phyloP scores from a whole-genome alignment of 371 early-diverging fungal genomes.

The Mortierella sp. region DNA sequence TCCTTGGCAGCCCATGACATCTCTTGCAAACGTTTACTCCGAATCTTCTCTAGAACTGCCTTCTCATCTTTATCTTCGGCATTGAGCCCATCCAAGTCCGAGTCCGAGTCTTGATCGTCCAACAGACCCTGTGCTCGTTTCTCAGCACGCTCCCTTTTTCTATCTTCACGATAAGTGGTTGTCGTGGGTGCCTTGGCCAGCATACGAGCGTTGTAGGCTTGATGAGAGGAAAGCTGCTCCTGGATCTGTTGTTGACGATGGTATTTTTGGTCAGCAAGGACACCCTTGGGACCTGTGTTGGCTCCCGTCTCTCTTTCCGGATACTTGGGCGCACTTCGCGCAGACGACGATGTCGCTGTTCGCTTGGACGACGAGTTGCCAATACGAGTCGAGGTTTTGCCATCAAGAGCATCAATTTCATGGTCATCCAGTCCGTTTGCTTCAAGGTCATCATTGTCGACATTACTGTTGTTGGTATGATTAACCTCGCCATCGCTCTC shows the following conservation, averaged over 20 bases:
- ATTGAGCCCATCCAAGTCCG: constrained; percentile 12
- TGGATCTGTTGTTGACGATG: constrained; percentile 42
- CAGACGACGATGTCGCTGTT: background rate
- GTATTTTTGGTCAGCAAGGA: constrained; percentile 44
- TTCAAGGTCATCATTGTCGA: constrained; percentile 14
- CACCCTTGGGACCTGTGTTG: constrained; percentile 51
- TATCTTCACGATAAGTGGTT: constrained; percentile 39
- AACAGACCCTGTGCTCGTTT: constrained; percentile 16
- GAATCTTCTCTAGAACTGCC: constrained; percentile 34
- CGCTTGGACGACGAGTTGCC: background rate
- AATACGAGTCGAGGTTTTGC: constrained; percentile 31
- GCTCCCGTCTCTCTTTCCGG: constrained; percentile 48
- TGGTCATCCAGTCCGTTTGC: constrained; percentile 32
- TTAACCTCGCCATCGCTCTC: constrained; percentile 18
- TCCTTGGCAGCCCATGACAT: constrained; percentile 24
- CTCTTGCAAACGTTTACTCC: constrained; percentile 33
- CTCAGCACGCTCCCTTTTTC: constrained; percentile 17
- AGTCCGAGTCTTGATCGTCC: constrained; percentile 14
- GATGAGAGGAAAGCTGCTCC: constrained; percentile 20
- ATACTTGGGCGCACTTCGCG: constrained; percentile 13
- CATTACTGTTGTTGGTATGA: background rate
- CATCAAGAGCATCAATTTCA: constrained; percentile 36
- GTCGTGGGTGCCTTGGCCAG: constrained; percentile 31
- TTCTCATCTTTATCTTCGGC: constrained; percentile 27
- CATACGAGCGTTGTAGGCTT: constrained; percentile 36